Conservation (phyloP, 2,329 filamentous ascomycete species). For the Dothideomycetidae sp. region DNA sequence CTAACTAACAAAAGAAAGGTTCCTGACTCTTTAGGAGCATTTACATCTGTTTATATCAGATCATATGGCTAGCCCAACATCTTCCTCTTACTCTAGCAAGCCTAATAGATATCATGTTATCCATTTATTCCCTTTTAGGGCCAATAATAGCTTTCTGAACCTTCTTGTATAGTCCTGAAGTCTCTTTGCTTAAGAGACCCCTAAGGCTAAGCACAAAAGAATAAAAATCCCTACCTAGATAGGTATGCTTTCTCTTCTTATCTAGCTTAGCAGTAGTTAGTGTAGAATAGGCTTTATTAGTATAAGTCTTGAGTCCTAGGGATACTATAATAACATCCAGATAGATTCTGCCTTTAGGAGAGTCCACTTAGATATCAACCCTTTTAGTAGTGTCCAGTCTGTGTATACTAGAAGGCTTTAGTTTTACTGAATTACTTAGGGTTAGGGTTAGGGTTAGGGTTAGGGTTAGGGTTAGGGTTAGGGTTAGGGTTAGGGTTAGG, state of each 20-base stretch:
- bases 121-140: neutral
- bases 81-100: neutral
- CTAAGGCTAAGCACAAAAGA: neutral
- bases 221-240: neutral
- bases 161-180: neutral
- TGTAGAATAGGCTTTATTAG: neutral
- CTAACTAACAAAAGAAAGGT: too few relatives aligned
- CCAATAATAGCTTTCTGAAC: neutral
- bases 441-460: too few relatives aligned
- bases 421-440: neutral
- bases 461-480: too few relatives aligned
- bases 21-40: too few relatives aligned
- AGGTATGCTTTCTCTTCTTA: neutral
- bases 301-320: neutral
- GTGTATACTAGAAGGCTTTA: neutral
- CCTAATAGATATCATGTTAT: neutral
- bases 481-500: too few relatives aligned
- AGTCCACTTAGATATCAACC: neutral
- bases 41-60: too few relatives aligned
- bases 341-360: neutral
- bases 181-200: neutral
- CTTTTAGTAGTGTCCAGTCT: too few relatives aligned
- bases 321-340: neutral
- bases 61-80: neutral
- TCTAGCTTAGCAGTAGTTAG: neutral